These are phyloP conservation scores for Sarcodon sp. DNA, from an alignment of 768 basidiomycete genomes.

Conservation along the genomic window DNA sequence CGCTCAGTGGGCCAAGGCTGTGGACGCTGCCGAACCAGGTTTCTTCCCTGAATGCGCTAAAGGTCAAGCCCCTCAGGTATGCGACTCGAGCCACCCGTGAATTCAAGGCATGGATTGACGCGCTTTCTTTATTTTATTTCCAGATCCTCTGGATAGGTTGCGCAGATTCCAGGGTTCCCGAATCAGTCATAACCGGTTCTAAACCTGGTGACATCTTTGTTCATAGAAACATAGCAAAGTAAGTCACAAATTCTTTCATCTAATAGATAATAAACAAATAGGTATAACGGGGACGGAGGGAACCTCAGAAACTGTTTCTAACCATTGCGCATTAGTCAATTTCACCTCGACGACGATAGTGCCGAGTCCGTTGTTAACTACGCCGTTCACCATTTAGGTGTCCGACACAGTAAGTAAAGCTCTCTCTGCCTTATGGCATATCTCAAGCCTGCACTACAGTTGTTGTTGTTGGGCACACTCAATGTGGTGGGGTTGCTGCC, in stretches of 20 bases:
- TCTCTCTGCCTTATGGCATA: constrained; percentile 10
- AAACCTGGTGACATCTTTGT: constrained; percentile 76
- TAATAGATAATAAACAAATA: no score
- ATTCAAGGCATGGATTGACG: background rate
- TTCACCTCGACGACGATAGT: constrained; percentile 60
- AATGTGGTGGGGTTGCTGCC: constrained; percentile 67
- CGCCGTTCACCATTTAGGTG: constrained; percentile 56
- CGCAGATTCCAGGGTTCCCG: constrained; percentile 78
- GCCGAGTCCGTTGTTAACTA: constrained; percentile 62
- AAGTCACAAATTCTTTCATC: constrained; percentile 11
- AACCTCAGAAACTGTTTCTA: no score
- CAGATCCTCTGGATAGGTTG: constrained; percentile 75
- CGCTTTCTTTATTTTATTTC: constrained; percentile 1
- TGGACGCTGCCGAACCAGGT: constrained; percentile 36
- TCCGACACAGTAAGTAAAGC: constrained; percentile 57
- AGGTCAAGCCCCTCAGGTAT: constrained; percentile 58
- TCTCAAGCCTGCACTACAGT: constrained; percentile 28
- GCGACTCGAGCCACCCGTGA: constrained; percentile 6
- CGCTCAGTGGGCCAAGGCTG: constrained; percentile 54
- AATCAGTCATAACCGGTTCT: constrained; percentile 54
- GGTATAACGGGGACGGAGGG: no score
- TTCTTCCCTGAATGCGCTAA: constrained; percentile 52
- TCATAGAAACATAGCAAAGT: constrained; percentile 86
- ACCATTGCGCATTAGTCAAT: constrained; percentile 35
- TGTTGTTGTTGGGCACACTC: constrained; percentile 70